Percentiles rank a stretch among this genome's conserved stretches.
phyloP scores from a whole-genome alignment of 2,329 filamentous ascomycete genomes.

The Colletotrichum falcatum region DNA sequence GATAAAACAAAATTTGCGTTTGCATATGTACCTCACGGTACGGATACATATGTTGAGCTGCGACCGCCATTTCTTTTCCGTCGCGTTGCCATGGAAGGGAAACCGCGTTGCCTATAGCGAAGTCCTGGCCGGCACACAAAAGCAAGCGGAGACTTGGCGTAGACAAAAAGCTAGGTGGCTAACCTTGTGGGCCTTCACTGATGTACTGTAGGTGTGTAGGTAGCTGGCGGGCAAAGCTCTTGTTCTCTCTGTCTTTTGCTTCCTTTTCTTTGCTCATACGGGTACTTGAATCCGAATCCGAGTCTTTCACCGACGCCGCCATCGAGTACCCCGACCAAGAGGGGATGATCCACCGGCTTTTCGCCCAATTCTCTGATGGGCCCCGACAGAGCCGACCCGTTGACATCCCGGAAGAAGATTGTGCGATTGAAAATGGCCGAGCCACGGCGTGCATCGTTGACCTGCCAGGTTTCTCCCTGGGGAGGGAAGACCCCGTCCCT shows the following conservation, averaged over 20 bases:
- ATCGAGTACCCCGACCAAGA: constrained; percentile 15
- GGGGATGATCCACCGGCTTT: constrained; percentile 9
- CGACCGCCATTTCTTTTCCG: constrained; percentile 30
- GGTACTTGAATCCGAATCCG: not conserved
- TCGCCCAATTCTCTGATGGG: constrained; percentile 16
- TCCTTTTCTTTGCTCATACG: not conserved
- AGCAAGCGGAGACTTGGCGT: constrained; percentile 7
- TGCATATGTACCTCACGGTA: constrained; percentile 1
- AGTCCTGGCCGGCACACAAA: constrained; percentile 22
- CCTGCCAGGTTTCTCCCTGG: constrained; percentile 24
- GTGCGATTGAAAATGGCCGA: constrained; percentile 29
- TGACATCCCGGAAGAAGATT: constrained; percentile 29
- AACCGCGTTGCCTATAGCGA: constrained; percentile 2
- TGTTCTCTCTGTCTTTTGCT: not conserved
- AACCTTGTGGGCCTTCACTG: not conserved
- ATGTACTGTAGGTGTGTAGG: constrained; percentile 9
- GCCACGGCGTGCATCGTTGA: constrained; percentile 22
- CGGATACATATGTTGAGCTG: constrained; percentile 20
- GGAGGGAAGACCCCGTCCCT: constrained; percentile 12
- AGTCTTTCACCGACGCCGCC: constrained; percentile 19
- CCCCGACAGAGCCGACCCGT: constrained; percentile 14
- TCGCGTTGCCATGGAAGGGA: not conserved
- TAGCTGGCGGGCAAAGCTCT: not conserved
- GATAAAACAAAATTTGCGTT: constrained; percentile 11
- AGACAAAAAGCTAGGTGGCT: not conserved